Evolutionary conservation across 495 filamentous ascomycete genomes (phyloP).

Genomic region (Jackrogersella multiformis): DNA sequence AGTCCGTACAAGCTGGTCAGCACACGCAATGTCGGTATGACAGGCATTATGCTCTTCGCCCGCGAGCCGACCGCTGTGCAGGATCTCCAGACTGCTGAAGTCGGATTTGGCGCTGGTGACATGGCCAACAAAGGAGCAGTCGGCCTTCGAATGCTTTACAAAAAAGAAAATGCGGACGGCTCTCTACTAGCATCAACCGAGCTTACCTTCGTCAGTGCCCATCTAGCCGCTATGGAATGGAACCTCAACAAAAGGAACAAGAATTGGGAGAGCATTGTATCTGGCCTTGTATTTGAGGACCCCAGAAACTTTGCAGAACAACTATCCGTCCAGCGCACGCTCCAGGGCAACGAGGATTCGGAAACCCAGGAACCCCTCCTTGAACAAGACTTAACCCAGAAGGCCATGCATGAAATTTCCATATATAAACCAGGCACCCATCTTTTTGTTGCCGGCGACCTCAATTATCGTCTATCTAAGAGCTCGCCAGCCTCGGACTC

Average conservation of each 20-base stretch:
- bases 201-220: slow-evolving; percentile 86
- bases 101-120: slow-evolving; percentile 80
- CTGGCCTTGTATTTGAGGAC: slow-evolving; percentile 76
- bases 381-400: slow-evolving; percentile 16
- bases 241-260: slow-evolving; percentile 74
- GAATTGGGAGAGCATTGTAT: slow-evolving; percentile 86
- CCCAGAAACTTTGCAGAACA: slow-evolving; percentile 45
- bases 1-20: slow-evolving; percentile 59
- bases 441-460: slow-evolving; percentile 86
- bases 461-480: slow-evolving; percentile 89
- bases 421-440: slow-evolving; percentile 80
- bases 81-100: slow-evolving; percentile 72
- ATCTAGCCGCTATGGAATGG: slow-evolving; percentile 86
- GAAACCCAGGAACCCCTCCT: slow-evolving; percentile 34
- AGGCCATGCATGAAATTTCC: slow-evolving; percentile 50
- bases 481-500: slow-evolving; percentile 62
- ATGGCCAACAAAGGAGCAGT: slow-evolving; percentile 98
- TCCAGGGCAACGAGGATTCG: slow-evolving; percentile 32
- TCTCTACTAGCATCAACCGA: slow-evolving; percentile 55
- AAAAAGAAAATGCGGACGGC: slow-evolving; percentile 32
- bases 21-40: slow-evolving; percentile 83
- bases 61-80: slow-evolving; percentile 64
- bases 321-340: slow-evolving; percentile 12
- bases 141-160: slow-evolving; percentile 73
- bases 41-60: slow-evolving; percentile 83